Evolutionary conservation across 106 monocot genomes (phyloP), one percentile per base, ranked within the genome.

Genomic region (Cymbidium sinense): DNA sequence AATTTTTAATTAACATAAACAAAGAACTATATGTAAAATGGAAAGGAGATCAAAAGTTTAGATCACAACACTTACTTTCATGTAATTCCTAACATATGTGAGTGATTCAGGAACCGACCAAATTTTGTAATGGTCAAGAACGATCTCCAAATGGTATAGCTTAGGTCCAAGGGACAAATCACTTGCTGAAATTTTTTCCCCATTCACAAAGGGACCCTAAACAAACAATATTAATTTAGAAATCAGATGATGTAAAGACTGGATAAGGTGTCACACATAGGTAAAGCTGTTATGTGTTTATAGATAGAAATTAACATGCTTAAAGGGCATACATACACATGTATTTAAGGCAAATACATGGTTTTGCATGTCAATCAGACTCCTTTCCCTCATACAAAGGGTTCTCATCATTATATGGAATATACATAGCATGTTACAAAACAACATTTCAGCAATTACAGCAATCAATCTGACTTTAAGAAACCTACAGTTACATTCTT

Each of bases 81-180:
- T 93, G 77, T 96, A 96, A 50, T 61, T 81, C 77, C 43, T 89
- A 21, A 89, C 79, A 84, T 88, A 78, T 34, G 69, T 41, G 50
- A 96, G 86, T 41, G 87, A 89, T 75, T 93, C 93, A 67, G 96
- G 96, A 78, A 96, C 78, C 18, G 91, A 86, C 96, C 96, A 96
- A 34, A 85, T 88, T 80, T 96, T 96, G 70, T 93, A 96, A 76
- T 91, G 85, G 50, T 86, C 91, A 54, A 96, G 85, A 76, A 89
- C 80, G 81, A 96, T 89, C 72, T 96, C 93, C 93, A 96, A 39
- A 78, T 96, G 96, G 61, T 96, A 91, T 74, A 96, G 89, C 85
- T 93, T 96, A 34, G 96, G 96, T 69, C 81, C 93, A 84, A 96
- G 93, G 21, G 96, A 93, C 34, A 96, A 76, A 77, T 96, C 96